A percentile compares a stretch with the other conserved stretches of the same genome.
Conservation (phyloP, 2,329 filamentous ascomycete genomes). For the Beauveria sp. region DNA sequence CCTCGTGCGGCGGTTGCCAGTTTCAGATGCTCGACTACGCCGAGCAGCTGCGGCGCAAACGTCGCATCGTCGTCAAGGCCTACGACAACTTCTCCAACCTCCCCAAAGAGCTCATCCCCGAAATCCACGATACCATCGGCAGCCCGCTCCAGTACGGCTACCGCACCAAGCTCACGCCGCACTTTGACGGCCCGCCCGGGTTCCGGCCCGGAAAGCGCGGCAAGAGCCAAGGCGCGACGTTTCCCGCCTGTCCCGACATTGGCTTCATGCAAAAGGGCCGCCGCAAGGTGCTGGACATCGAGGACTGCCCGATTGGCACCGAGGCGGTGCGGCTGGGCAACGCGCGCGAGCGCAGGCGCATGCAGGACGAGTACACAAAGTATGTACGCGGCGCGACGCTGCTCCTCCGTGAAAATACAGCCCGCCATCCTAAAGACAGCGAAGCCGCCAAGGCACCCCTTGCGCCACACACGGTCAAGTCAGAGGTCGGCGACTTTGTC, state of each 20-base stretch:
- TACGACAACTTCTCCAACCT: constrained; percentile 87
- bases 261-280: constrained; percentile 88
- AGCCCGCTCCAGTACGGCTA: constrained; percentile 90
- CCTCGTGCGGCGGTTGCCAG: constrained; percentile 83
- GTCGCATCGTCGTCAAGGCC: constrained; percentile 79
- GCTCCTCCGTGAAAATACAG: constrained; percentile 78
- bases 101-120: constrained; percentile 64
- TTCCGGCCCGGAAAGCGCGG: constrained; percentile 40
- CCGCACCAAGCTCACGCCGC: constrained; percentile 91
- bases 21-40: constrained; percentile 93
- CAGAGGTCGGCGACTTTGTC: constrained; percentile 48
- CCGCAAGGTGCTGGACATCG: constrained; percentile 78
- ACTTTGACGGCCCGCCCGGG: constrained; percentile 74
- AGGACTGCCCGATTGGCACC: constrained; percentile 94
- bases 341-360: constrained; percentile 67
- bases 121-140: constrained; percentile 75
- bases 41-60: constrained; percentile 80
- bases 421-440: constrained; percentile 49
- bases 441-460: constrained; percentile 22
- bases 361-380: constrained; percentile 59
- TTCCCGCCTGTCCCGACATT: constrained; percentile 64
- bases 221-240: constrained; percentile 27
- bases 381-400: constrained; percentile 83
- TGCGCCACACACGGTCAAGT: constrained; percentile 29
- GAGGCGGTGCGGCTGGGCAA: constrained; percentile 75